These are phyloP conservation scores for Zygoascus biomembranicola DNA, from an alignment of 805 yeast genomes.

Conservation along the genomic window DNA sequence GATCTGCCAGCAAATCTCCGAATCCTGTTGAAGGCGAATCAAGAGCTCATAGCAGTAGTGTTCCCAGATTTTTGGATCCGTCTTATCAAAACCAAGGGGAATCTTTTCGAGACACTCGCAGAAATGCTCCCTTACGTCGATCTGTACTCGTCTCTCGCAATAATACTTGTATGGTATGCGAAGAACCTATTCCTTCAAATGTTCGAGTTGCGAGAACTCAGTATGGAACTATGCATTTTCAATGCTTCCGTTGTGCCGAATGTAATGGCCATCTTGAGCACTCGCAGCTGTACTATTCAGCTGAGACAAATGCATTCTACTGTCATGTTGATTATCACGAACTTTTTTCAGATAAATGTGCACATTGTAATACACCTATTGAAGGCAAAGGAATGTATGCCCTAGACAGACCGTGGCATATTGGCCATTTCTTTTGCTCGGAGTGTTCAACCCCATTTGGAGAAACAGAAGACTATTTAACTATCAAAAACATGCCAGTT, in stretches of 20 bases:
- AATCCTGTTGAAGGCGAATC: too few species aligned
- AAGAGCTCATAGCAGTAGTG: background rate
- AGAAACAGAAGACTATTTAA: slow-evolving; percentile 16
- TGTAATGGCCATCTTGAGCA: slow-evolving; percentile 18
- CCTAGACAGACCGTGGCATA: slow-evolving; percentile 23
- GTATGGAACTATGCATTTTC: slow-evolving; percentile 16
- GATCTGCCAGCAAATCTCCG: background rate
- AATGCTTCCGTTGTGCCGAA: slow-evolving; percentile 18
- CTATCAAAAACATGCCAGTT: slow-evolving; percentile 16
- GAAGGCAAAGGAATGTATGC: slow-evolving; percentile 25
- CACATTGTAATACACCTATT: slow-evolving; percentile 24
- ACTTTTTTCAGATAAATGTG: slow-evolving; percentile 24
- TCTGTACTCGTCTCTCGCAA: background rate
- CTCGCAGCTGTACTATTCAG: slow-evolving; percentile 18
- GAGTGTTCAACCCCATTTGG: slow-evolving; percentile 23
- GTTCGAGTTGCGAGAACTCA: slow-evolving; percentile 20
- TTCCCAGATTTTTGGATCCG: background rate
- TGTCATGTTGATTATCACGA: slow-evolving; percentile 29
- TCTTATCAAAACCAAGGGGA: background rate
- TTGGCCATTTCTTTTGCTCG: slow-evolving; percentile 27
- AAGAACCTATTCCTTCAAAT: slow-evolving; percentile 8
- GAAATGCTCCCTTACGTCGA: background rate
- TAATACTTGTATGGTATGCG: slow-evolving; percentile 29
- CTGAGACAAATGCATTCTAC: slow-evolving; percentile 17
- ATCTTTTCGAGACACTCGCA: background rate